Evolutionary conservation across 768 basidiomycete genomes (phyloP), one percentile per base, ranked within the genome.

Genomic region (Hemileccinum impolitum): DNA sequence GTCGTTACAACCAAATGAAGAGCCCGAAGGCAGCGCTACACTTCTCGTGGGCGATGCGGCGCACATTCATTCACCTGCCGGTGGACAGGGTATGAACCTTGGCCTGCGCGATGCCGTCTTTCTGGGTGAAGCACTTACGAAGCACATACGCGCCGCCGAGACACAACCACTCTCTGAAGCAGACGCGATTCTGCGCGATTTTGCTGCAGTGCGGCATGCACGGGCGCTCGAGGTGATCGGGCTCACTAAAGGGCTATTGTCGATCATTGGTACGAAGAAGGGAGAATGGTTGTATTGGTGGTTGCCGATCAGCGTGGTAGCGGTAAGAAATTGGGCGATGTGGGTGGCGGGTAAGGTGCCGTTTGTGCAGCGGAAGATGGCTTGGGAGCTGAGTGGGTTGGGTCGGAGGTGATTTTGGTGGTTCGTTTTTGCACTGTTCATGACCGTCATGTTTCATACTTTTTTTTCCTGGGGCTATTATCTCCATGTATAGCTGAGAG

Each of bases 1-100:
- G 6, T 3, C 18, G 14, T 9, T 30, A 12, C 28, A 12, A 12
- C 28, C 28, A 30, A 8, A 9, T 9, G 28, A 30, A 8, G 28
- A 30, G 28, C 28, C 28, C 34, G 49, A 48, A n/a, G 63, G 62
- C 2, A 58, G 55, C 0, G 57, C 18, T 0, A 48, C 68, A 35
- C 11, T 68, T 26, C 58, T 78, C 39, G 42, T 75, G 2, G 75
- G 75, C 1, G 76, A 78, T 54, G 78, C 79, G 1, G 80, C 79
- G 18, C 70, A 77, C 18, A 73, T 79, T 41, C 80, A 80, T 47
- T 76, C 80, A 1, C 79, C 80, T 4, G 69, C 72, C 2, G 79
- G 80, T 3, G 80, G 80, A 1, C 80, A 81, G 52, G 80, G 80
- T 7, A 77, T 82, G 79, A 80, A 80, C 51, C 72, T 81, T 21